phyloP scores from a whole-genome alignment of 2,329 filamentous ascomycete genomes.

The Coniochaeta hoffmannii region DNA sequence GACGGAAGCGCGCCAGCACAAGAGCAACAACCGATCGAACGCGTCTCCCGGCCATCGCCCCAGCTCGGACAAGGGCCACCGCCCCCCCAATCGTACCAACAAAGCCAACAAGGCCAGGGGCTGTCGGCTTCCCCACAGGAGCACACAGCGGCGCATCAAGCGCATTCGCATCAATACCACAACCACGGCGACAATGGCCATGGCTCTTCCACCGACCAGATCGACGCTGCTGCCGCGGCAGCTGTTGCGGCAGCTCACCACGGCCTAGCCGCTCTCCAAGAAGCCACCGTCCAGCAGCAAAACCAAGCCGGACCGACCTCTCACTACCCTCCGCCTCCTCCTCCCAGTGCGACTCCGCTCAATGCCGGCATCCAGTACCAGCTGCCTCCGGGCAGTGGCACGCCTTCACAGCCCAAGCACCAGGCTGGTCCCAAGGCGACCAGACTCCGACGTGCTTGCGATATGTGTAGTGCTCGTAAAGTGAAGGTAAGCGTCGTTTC shows the following conservation, averaged over 20 bases:
- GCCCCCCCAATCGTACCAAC: neutral
- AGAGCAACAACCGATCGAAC: neutral
- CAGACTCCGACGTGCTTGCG: conserved; percentile 50
- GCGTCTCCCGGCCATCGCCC: neutral
- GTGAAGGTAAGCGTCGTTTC: conserved; percentile 38
- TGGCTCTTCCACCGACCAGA: neutral
- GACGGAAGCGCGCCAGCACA: neutral
- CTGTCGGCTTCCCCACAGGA: neutral
- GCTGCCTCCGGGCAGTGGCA: neutral
- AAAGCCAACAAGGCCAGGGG: neutral
- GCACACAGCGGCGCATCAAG: neutral
- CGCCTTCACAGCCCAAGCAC: neutral
- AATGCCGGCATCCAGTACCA: neutral
- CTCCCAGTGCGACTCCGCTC: no score
- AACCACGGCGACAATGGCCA: neutral
- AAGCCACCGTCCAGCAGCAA: conserved; percentile 10
- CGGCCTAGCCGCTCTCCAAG: conserved; percentile 17
- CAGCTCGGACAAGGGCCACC: neutral
- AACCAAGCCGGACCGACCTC: conserved; percentile 8
- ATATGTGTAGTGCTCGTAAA: conserved; percentile 55
- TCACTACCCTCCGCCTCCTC: conserved; percentile 3
- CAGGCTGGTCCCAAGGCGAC: conserved; percentile 34
- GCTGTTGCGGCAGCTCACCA: conserved; percentile 13
- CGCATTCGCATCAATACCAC: neutral
- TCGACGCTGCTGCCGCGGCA: neutral